Conservation (phyloP, 2,329 filamentous ascomycete genomes). For the Gremmenia infestans region DNA sequence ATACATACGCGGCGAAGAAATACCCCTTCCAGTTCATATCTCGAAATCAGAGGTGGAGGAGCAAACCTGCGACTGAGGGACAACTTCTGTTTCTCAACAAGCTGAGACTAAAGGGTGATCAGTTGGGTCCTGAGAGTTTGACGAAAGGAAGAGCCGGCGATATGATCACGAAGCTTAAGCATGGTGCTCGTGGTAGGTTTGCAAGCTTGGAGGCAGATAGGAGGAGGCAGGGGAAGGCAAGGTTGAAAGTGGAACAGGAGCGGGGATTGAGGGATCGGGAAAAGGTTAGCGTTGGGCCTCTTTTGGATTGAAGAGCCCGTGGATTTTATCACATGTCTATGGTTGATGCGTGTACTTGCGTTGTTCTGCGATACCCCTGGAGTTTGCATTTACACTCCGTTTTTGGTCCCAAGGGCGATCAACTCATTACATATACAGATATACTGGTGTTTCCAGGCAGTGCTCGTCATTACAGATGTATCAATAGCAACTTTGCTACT, state of each 20-base stretch:
- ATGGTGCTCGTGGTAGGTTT: slow-evolving; percentile 68
- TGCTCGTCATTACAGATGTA: no score
- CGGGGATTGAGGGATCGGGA: slow-evolving; percentile 41
- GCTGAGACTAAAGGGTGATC: slow-evolving; percentile 48
- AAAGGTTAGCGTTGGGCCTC: slow-evolving; percentile 51
- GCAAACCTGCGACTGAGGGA: slow-evolving; percentile 54
- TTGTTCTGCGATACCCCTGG: slow-evolving; percentile 10
- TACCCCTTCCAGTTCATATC: slow-evolving; percentile 66
- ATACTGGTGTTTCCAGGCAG: no score
- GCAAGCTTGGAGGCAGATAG: slow-evolving; percentile 47
- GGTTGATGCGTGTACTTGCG: background rate
- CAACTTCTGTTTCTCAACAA: slow-evolving; percentile 70
- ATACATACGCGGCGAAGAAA: slow-evolving; percentile 66
- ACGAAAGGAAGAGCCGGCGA: slow-evolving; percentile 79
- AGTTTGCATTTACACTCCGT: background rate
- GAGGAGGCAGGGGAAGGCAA: slow-evolving; percentile 41
- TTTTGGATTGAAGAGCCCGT: slow-evolving; percentile 28
- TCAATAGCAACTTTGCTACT: no score
- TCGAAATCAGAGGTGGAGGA: slow-evolving; percentile 65
- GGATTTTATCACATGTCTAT: slow-evolving; percentile 7
- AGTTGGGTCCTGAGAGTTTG: slow-evolving; percentile 51
- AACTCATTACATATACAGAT: background rate
- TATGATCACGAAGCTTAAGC: slow-evolving; percentile 88
- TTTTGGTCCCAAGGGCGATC: background rate
- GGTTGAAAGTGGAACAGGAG: slow-evolving; percentile 35